Evolutionary conservation across 1,284 basidiomycete species (phyloP).

Genomic region (Trametes versicolor): DNA sequence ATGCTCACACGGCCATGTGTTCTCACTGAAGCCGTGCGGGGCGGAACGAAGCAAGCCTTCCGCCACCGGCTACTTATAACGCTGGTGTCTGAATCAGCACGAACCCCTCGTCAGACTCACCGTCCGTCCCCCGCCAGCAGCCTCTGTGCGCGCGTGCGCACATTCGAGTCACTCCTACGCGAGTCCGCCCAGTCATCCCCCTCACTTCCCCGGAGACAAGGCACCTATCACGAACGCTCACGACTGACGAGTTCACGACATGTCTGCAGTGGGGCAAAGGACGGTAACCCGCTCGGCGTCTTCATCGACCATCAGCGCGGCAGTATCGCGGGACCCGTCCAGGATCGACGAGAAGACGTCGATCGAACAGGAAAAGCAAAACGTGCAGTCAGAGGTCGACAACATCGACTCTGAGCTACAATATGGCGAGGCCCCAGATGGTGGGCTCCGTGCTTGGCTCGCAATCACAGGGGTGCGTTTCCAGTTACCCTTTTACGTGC

Average conservation of each 20-base stretch:
- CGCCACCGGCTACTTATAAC: slow-evolving; percentile 2
- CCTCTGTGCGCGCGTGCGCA: neutral
- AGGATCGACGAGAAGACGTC: slow-evolving; percentile 3
- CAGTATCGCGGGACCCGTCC: neutral
- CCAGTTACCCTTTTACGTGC: neutral
- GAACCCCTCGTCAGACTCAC: neutral
- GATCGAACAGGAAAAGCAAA: slow-evolving; percentile 8
- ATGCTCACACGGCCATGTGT: slow-evolving; percentile 10
- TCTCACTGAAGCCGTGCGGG: slow-evolving; percentile 13
- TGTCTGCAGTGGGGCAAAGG: slow-evolving; percentile 4
- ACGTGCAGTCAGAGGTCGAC: slow-evolving; percentile 13
- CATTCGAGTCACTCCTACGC: neutral
- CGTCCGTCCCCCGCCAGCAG: neutral
- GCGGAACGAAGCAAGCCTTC: slow-evolving; percentile 1
- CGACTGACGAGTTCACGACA: slow-evolving; percentile 7
- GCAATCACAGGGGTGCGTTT: slow-evolving; percentile 49
- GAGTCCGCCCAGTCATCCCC: neutral
- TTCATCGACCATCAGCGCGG: slow-evolving; percentile 16
- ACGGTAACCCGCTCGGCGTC: slow-evolving; percentile 6
- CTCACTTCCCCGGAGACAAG: neutral
- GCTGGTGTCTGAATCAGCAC: neutral
- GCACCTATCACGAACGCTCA: neutral
- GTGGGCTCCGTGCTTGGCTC: slow-evolving; percentile 52
- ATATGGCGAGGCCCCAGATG: slow-evolving; percentile 48
- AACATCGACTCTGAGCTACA: slow-evolving; percentile 12